A percentile compares a stretch with the other conserved stretches of the same genome.
phyloP scores from a whole-genome alignment of 345 rosid genomes.

The Syzygium aqueum region DNA sequence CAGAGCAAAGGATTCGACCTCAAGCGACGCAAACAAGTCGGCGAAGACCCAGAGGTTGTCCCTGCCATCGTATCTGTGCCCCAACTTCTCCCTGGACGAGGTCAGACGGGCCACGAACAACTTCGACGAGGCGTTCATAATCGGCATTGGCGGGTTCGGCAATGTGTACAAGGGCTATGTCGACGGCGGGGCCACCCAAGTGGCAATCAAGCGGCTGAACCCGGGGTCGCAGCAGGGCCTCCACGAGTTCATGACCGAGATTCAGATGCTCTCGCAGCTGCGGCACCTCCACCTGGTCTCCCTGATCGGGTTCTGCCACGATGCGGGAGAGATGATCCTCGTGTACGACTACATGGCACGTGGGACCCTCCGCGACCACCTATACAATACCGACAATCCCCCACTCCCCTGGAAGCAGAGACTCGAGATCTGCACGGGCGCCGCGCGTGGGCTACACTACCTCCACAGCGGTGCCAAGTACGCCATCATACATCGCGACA shows the following conservation, averaged over 20 bases:
- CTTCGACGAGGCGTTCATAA: conserved; percentile 26
- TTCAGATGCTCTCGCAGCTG: conserved; percentile 43
- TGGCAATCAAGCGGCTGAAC: conserved; percentile 44
- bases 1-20: neutral
- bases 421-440: conserved; percentile 20
- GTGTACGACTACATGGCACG: conserved; percentile 25
- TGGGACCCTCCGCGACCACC: conserved; percentile 19
- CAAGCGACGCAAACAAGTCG: neutral
- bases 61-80: conserved; percentile 14
- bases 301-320: conserved; percentile 42
- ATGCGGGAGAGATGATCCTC: conserved; percentile 41
- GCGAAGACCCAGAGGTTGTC: neutral
- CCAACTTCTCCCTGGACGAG: conserved; percentile 28
- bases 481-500: conserved; percentile 15
- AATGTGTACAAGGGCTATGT: conserved; percentile 40
- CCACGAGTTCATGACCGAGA: conserved; percentile 42
- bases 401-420: conserved; percentile 20
- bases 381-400: conserved; percentile 10
- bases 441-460: conserved; percentile 20
- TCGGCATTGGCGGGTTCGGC: conserved; percentile 46
- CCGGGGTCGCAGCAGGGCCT: conserved; percentile 44
- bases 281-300: conserved; percentile 44
- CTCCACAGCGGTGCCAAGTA: conserved; percentile 17
- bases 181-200: conserved; percentile 26
- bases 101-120: conserved; percentile 31